These are phyloP conservation scores for Acer saccharum DNA, from an alignment of 345 rosid species.

Conservation along the genomic window DNA sequence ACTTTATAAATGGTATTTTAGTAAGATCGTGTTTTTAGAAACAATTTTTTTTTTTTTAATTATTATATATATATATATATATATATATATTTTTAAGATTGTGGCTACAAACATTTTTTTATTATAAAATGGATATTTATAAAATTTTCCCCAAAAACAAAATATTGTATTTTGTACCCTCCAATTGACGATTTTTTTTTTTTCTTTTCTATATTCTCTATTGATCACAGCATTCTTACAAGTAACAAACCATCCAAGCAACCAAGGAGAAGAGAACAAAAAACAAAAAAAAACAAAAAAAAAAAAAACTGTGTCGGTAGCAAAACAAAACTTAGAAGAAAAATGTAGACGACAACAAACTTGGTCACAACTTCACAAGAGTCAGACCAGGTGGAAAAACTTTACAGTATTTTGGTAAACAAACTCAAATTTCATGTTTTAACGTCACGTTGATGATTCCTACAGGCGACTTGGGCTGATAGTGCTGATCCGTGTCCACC, in stretches of 20 bases:
- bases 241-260: background rate
- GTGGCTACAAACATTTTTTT: no score
- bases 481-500: constrained; percentile 92
- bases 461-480: constrained; percentile 67
- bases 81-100: no score
- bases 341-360: background rate
- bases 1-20: no score
- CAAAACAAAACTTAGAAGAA: constrained; percentile 4
- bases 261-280: background rate
- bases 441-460: constrained; percentile 56
- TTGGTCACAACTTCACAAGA: background rate
- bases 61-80: no score
- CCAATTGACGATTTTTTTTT: no score
- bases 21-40: no score
- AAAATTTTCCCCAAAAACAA: no score
- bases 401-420: background rate
- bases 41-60: no score
- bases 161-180: background rate
- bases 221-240: background rate
- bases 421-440: constrained; percentile 51
- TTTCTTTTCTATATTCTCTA: background rate
- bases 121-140: no score
- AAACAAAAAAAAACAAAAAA: background rate
- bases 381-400: background rate
- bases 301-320: background rate